These are phyloP conservation scores for Zoysia japonica DNA, from an alignment of 176 grass and related monocot genomes.

Conservation along the genomic window DNA sequence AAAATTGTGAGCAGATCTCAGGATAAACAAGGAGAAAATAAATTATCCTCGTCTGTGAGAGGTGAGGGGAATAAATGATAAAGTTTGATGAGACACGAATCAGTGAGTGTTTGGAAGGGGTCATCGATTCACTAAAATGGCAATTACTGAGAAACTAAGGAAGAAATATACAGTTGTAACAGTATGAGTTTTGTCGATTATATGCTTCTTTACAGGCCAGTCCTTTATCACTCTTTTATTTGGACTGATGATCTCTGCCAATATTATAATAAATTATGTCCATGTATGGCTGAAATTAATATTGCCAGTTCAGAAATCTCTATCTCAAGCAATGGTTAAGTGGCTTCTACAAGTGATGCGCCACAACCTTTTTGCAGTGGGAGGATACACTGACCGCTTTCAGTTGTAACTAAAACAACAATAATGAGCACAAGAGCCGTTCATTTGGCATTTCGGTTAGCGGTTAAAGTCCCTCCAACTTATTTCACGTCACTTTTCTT, in stretches of 20 bases:
- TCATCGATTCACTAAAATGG: not conserved
- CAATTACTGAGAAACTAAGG: not conserved
- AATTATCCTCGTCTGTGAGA: not conserved
- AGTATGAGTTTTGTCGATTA: not conserved
- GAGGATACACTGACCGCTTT: conserved; percentile 27
- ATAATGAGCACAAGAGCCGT: not conserved
- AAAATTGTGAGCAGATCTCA: not conserved
- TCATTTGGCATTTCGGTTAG: not conserved
- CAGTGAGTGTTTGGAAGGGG: not conserved
- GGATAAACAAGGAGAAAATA: not conserved
- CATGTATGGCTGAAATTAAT: conserved; percentile 3
- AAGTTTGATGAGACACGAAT: not conserved
- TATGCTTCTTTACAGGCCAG: not conserved
- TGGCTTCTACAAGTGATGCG: conserved; percentile 7
- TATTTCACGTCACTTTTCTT: not conserved
- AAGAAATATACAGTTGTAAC: not conserved
- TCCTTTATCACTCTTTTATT: too few relatives aligned
- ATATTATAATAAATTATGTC: conserved; percentile 14
- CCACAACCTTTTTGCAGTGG: conserved; percentile 11
- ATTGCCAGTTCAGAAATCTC: conserved; percentile 24
- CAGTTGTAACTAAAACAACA: conserved; percentile 31
- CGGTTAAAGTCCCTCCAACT: not conserved
- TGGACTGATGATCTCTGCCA: not conserved
- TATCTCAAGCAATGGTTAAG: conserved; percentile 17
- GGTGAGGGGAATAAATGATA: not conserved